A percentile compares a stretch with the other conserved stretches of the same genome.
phyloP scores from a whole-genome alignment of 179 eudicot species.

The Actinidia chinensis region DNA sequence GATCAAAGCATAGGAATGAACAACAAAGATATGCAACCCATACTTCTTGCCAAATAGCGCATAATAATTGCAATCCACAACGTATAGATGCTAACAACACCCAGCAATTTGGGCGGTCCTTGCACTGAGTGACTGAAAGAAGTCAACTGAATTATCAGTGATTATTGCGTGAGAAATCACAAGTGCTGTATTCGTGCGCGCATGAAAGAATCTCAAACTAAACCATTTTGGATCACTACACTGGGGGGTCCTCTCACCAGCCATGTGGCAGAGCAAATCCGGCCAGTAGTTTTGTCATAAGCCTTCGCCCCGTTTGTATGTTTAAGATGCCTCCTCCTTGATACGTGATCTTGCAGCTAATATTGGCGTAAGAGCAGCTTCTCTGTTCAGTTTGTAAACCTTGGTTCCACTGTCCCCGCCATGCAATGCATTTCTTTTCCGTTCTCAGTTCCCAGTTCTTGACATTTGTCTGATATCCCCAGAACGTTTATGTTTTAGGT shows the following conservation, averaged over 20 bases:
- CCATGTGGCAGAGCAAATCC: slow-evolving; percentile 93
- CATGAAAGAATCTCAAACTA: slow-evolving; percentile 27
- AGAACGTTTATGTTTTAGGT: slow-evolving; percentile 72
- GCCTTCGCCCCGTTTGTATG: too few relatives aligned
- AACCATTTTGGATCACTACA: slow-evolving; percentile 91
- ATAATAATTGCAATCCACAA: too few relatives aligned
- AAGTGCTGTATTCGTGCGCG: neutral
- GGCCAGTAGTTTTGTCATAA: slow-evolving; percentile 96
- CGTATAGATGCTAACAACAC: too few relatives aligned
- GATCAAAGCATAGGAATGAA: too few relatives aligned
- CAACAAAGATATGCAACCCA: too few relatives aligned
- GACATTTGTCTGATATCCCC: slow-evolving; percentile 98
- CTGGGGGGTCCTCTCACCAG: slow-evolving; percentile 93
- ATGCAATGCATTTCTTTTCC: slow-evolving; percentile 73
- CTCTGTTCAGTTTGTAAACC: slow-evolving; percentile 89
- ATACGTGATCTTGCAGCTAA: slow-evolving; percentile 88
- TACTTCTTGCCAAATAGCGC: too few relatives aligned
- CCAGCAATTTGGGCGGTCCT: too few relatives aligned
- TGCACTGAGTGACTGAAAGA: too few relatives aligned
- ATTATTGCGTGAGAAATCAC: too few relatives aligned
- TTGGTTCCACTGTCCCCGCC: slow-evolving; percentile 99
- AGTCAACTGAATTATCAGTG: too few relatives aligned
- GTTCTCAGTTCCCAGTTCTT: slow-evolving; percentile 93
- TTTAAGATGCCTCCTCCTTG: too few relatives aligned
- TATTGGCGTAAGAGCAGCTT: slow-evolving; percentile 75